Evolutionary conservation across 176 grass and related monocot species (phyloP).

Genomic region (Poa pratensis): DNA sequence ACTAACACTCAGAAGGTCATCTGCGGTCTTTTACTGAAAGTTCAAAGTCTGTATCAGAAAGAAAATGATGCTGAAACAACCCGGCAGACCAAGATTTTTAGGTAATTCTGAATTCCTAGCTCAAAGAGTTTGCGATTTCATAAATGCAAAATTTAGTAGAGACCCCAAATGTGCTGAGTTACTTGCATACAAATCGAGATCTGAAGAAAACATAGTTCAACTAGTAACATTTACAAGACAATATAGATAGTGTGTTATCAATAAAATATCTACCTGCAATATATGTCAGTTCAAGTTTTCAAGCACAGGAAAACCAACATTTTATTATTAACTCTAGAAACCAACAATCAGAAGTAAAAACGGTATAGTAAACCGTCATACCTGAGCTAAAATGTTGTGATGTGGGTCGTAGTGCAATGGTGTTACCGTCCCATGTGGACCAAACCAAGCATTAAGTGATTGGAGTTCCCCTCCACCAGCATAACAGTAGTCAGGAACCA

Average conservation of each 20-base stretch:
- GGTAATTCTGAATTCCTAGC: background rate
- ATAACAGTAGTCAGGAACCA: conserved; percentile 91
- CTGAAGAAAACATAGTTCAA: background rate
- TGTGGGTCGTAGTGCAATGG: conserved; percentile 91
- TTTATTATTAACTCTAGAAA: background rate
- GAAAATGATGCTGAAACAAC: background rate
- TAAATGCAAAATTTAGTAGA: background rate
- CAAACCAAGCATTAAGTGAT: conserved; percentile 97
- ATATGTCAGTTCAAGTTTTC: conserved; percentile 23
- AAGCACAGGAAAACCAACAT: background rate
- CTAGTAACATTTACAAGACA: conserved; percentile 11
- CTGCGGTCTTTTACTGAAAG: background rate
- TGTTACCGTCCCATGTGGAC: conserved; percentile 82
- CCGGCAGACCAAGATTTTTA: background rate
- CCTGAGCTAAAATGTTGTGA: conserved; percentile 96
- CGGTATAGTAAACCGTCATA: conserved; percentile 33
- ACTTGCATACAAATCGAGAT: conserved; percentile 11
- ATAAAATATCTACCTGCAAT: conserved; percentile 28
- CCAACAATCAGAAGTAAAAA: conserved; percentile 9
- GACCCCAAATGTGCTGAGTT: background rate
- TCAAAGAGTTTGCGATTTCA: too few species aligned
- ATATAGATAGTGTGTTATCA: background rate
- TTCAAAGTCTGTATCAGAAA: conserved; percentile 1
- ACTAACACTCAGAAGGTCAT: background rate
- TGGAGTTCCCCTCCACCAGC: conserved; percentile 87